Percentiles rank a stretch among this genome's conserved stretches.
phyloP scores from a whole-genome alignment of 1,284 basidiomycete species.

The Rhodotorula sp. region DNA sequence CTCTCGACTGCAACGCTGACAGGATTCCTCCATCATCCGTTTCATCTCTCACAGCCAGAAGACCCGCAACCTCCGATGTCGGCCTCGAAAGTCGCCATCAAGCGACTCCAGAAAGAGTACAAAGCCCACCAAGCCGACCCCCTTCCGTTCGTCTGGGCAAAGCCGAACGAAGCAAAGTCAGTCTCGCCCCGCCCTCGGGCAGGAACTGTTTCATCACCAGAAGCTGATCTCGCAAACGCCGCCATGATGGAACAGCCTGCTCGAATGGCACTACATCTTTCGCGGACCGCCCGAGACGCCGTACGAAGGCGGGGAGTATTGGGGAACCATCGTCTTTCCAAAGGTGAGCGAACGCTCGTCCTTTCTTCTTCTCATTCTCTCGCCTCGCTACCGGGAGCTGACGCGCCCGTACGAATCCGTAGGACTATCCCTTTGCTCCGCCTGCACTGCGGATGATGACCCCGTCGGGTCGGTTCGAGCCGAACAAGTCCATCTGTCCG shows the following conservation, averaged over 20 bases:
- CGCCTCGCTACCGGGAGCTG: neutral
- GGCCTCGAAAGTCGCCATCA: constrained; percentile 29
- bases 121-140: constrained; percentile 37
- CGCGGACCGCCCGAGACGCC: constrained; percentile 41
- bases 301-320: constrained; percentile 44
- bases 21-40: too few relatives aligned
- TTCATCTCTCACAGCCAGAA: too few relatives aligned
- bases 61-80: constrained; percentile 1
- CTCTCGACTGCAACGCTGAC: too few relatives aligned
- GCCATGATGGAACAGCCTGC: constrained; percentile 20
- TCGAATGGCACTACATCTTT: constrained; percentile 45
- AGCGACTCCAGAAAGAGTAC: constrained; percentile 38
- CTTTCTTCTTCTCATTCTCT: neutral
- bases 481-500: constrained; percentile 36
- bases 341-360: neutral
- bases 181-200: neutral
- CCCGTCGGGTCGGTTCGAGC: constrained; percentile 43
- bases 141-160: constrained; percentile 43
- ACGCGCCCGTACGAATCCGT: too few relatives aligned
- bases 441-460: constrained; percentile 45
- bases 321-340: constrained; percentile 42
- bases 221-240: neutral
- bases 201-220: neutral
- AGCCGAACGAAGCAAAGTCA: constrained; percentile 41
- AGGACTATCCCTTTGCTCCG: constrained; percentile 46